A percentile compares a stretch with the other conserved stretches of the same genome.
Conservation (phyloP, 176 grass and related monocot species). For the Cocos nucifera region DNA sequence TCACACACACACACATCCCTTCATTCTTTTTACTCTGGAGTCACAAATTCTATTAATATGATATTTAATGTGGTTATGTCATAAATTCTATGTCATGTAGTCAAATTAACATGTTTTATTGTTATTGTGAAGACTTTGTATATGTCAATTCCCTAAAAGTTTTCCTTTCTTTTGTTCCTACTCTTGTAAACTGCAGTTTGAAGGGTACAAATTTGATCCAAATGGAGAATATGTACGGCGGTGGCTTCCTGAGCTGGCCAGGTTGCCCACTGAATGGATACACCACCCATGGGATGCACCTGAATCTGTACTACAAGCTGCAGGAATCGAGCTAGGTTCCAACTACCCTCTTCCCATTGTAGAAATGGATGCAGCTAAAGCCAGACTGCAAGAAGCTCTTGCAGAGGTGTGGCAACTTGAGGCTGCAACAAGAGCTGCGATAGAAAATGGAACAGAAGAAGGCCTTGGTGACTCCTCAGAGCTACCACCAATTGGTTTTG, state of each 20-base stretch:
- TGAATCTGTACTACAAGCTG: conserved; percentile 69
- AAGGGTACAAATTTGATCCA: conserved; percentile 92
- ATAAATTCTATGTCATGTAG: too few relatives aligned
- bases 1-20: neutral
- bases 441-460: conserved; percentile 84
- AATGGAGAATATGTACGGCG: conserved; percentile 86
- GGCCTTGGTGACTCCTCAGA: conserved; percentile 87
- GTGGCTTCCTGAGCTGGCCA: conserved; percentile 90
- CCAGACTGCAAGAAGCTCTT: conserved; percentile 74
- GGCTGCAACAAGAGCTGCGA: conserved; percentile 57
- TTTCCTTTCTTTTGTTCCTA: neutral
- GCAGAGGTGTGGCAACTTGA: conserved; percentile 90
- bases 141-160: too few relatives aligned
- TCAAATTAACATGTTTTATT: too few relatives aligned
- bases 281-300: conserved; percentile 95
- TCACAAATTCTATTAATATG: too few relatives aligned
- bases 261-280: conserved; percentile 94
- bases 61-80: too few relatives aligned
- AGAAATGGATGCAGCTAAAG: conserved; percentile 67
- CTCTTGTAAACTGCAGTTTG: conserved; percentile 38
- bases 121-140: too few relatives aligned
- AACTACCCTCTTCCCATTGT: conserved; percentile 90
- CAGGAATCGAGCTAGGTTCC: conserved; percentile 83
- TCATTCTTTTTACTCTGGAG: neutral
- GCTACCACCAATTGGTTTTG: conserved; percentile 48